Percentiles rank a stretch among this genome's conserved stretches.
These are phyloP conservation scores for Aspergillus sp. DNA, from an alignment of 2,329 filamentous ascomycete species.

Conservation along the genomic window DNA sequence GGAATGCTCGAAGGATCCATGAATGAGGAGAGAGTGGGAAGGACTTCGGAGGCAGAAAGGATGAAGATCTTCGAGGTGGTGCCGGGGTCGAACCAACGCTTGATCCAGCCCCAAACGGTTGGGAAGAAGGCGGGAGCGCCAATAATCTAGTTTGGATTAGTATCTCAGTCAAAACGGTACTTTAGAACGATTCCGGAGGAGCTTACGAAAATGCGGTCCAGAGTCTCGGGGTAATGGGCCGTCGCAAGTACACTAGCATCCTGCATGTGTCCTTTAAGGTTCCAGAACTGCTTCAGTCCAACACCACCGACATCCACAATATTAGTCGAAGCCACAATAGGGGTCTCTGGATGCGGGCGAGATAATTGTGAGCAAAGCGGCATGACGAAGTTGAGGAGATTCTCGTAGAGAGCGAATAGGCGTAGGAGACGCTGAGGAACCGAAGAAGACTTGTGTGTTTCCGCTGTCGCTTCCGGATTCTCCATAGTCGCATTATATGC, in stretches of 20 bases:
- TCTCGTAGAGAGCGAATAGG: slow-evolving; percentile 91
- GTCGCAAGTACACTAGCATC: slow-evolving; percentile 84
- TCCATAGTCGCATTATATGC: slow-evolving; percentile 64
- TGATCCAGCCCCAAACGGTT: slow-evolving; percentile 89
- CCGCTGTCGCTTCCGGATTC: slow-evolving; percentile 51
- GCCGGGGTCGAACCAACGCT: slow-evolving; percentile 91
- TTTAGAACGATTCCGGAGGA: background rate
- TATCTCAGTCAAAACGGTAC: no score
- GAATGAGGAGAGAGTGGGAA: slow-evolving; percentile 73
- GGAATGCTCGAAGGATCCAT: slow-evolving; percentile 83
- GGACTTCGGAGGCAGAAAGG: slow-evolving; percentile 69
- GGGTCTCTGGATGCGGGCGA: slow-evolving; percentile 72
- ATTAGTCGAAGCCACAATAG: slow-evolving; percentile 88
- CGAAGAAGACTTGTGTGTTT: slow-evolving; percentile 59
- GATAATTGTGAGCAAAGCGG: slow-evolving; percentile 79
- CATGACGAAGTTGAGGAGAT: slow-evolving; percentile 81
- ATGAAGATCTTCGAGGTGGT: slow-evolving; percentile 97
- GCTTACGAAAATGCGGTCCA: slow-evolving; percentile 73
- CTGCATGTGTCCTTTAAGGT: slow-evolving; percentile 90
- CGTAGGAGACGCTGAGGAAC: slow-evolving; percentile 72
- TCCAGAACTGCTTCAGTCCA: slow-evolving; percentile 92
- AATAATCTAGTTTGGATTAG: slow-evolving; percentile 60
- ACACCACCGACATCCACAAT: slow-evolving; percentile 91
- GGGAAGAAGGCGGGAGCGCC: slow-evolving; percentile 89
- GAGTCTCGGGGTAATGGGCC: slow-evolving; percentile 90